Conservation (phyloP, 805 yeast species). For the Candida piceae region DNA sequence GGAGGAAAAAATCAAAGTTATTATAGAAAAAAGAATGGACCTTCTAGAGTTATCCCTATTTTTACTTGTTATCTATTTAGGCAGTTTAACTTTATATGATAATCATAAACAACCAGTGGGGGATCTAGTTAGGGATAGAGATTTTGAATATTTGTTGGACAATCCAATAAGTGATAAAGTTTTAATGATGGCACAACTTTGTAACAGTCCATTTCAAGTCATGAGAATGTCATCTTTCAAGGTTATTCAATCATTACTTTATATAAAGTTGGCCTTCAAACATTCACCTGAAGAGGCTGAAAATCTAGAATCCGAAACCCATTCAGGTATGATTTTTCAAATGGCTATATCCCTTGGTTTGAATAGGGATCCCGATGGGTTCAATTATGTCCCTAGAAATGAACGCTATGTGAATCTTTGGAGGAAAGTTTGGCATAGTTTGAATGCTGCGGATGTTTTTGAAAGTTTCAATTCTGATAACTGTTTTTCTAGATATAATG, state of each 20-base stretch:
- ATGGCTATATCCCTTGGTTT: constrained; percentile 43
- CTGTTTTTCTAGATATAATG: constrained; percentile 26
- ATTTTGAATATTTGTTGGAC: constrained; percentile 29
- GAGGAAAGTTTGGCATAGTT: constrained; percentile 55
- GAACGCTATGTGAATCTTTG: constrained; percentile 42
- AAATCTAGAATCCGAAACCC: constrained; percentile 35
- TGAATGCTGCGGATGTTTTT: constrained; percentile 37
- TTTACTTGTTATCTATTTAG: constrained; percentile 36
- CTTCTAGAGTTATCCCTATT: constrained; percentile 36
- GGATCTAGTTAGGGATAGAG: constrained; percentile 22
- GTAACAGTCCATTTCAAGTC: constrained; percentile 38
- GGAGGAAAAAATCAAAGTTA: constrained; percentile 27
- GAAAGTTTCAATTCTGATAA: constrained; percentile 36
- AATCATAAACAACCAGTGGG: constrained; percentile 24
- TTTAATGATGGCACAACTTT: constrained; percentile 33
- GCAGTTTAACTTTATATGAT: constrained; percentile 34
- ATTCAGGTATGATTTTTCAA: constrained; percentile 36
- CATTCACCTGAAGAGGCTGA: constrained; percentile 46
- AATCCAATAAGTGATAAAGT: constrained; percentile 37
- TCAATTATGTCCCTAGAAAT: constrained; percentile 17
- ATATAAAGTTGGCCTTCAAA: constrained; percentile 34
- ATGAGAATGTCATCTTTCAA: constrained; percentile 34
- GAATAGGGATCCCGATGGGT: constrained; percentile 40
- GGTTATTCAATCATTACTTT: constrained; percentile 40
- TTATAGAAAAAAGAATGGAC: constrained; percentile 36